Evolutionary conservation across 352 stramenopile genomes (phyloP), one percentile per base, ranked within the genome.

Genomic region (Elongisporangium anandrum): DNA sequence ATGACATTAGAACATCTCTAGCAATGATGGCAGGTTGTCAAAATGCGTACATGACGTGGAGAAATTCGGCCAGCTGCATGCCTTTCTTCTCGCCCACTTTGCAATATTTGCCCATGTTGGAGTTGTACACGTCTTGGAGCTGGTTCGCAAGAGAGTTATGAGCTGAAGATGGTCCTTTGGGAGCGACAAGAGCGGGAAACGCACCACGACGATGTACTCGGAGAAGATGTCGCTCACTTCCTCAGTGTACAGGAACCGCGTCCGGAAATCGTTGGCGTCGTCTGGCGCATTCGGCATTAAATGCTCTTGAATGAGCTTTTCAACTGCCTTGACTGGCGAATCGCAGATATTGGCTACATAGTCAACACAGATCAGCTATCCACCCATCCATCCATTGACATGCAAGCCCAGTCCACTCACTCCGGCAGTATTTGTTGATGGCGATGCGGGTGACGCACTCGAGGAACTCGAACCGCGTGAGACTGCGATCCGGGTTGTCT

Each of bases 401-500:
- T 19, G 15, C 13, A 17, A 59, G 45, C 7, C 3, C 7, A 60
- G n/a, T 54, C 5, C 3, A 72, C 75, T 56, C 70, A 88, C 80
- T 86, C 29, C 77, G 70, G 20, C 73, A 75, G 58, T 83, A 92
- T 66, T 92, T 92, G 76, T 88, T 92, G 56, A 83, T 76, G n/a
- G 81, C 78, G 50, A 92, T 92, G 65, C 81, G 79, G 21, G 87
- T 85, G 62, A 88, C 65, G 23, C 72, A 77, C 58, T 92, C 81
- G 62, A 92, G 69, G 58, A 92, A 92, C 67, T 92, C 79, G 56
- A 92, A 92, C 2, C 81, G 68, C 26, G 81, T 92, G 59, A 92
- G 76, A 49, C 77, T 90, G 21, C 81, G 73, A 53, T 92, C 81
- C 45, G 81, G 79, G 52, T 92, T 92, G 66, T 92, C 81, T 47